These are phyloP conservation scores for Heliamphora exappendiculata DNA, from an alignment of 148 eudicot species.

Conservation along the genomic window DNA sequence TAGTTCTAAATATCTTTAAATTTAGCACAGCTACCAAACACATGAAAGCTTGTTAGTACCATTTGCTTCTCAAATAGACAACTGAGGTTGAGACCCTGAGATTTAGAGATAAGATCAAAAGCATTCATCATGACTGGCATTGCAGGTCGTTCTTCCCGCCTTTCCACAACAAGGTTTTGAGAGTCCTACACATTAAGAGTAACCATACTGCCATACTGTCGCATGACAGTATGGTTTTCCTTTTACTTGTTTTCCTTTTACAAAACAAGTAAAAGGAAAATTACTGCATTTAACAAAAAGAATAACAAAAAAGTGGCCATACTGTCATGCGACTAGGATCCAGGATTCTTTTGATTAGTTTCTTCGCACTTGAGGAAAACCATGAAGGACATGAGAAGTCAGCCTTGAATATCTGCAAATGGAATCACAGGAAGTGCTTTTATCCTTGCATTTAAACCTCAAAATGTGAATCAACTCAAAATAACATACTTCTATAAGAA, in stretches of 20 bases:
- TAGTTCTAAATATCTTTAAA: neutral
- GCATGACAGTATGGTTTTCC: no score
- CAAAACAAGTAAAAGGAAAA: no score
- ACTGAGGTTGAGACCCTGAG: conserved; percentile 87
- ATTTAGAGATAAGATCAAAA: conserved; percentile 83
- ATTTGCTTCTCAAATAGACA: conserved; percentile 74
- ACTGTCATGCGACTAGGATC: conserved; percentile 86
- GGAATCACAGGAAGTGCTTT: conserved; percentile 1
- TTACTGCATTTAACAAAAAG: neutral
- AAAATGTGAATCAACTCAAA: neutral
- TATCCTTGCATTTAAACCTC: neutral
- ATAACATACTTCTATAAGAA: neutral
- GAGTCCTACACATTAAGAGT: conserved; percentile 42
- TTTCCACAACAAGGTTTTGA: conserved; percentile 67
- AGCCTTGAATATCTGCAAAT: conserved; percentile 77
- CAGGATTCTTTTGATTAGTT: conserved; percentile 65
- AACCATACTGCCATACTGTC: no score
- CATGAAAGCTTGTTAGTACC: conserved; percentile 37
- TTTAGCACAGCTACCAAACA: neutral
- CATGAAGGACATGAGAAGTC: conserved; percentile 79
- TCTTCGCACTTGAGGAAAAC: conserved; percentile 80
- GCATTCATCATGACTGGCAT: conserved; percentile 85
- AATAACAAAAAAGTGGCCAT: conserved; percentile 21
- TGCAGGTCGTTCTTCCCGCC: conserved; percentile 49
- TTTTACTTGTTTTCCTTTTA: no score